phyloP scores from a whole-genome alignment of 805 yeast genomes.

The Saccharomycopsis sp. region DNA sequence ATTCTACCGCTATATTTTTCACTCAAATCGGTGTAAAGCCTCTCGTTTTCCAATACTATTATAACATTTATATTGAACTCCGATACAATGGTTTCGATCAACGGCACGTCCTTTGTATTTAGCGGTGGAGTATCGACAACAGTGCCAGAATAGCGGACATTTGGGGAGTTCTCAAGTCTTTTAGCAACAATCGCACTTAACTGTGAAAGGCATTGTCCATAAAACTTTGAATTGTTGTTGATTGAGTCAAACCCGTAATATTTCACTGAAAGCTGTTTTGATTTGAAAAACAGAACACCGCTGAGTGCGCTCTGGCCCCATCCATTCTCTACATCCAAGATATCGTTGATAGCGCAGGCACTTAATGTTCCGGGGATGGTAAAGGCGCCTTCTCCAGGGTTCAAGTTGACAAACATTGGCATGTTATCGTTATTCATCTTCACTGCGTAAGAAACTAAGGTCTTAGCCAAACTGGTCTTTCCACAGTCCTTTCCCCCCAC shows the following conservation, averaged over 20 bases:
- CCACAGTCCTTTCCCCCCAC: constrained; percentile 73
- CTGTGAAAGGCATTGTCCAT: constrained; percentile 25
- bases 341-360: constrained; percentile 78
- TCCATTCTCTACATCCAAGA: constrained; percentile 66
- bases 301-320: constrained; percentile 78
- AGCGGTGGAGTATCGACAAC: constrained; percentile 73
- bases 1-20: constrained; percentile 39
- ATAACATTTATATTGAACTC: constrained; percentile 53
- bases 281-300: constrained; percentile 69
- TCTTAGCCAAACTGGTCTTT: constrained; percentile 67
- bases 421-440: constrained; percentile 49
- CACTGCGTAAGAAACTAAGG: constrained; percentile 66
- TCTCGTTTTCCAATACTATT: constrained; percentile 71
- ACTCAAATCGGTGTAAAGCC: constrained; percentile 55
- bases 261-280: constrained; percentile 85
- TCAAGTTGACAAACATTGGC: constrained; percentile 73
- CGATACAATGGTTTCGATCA: constrained; percentile 51
- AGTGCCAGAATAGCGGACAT: constrained; percentile 44
- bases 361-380: constrained; percentile 77
- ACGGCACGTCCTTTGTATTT: constrained; percentile 39
- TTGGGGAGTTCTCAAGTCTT: constrained; percentile 36
- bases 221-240: constrained; percentile 40
- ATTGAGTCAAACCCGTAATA: constrained; percentile 65
- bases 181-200: constrained; percentile 32
- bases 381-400: constrained; percentile 66